Evolutionary conservation across 192 early-diverging fungal genomes (phyloP), one percentile per base, ranked within the genome.

Genomic region (Coemansia sp.): DNA sequence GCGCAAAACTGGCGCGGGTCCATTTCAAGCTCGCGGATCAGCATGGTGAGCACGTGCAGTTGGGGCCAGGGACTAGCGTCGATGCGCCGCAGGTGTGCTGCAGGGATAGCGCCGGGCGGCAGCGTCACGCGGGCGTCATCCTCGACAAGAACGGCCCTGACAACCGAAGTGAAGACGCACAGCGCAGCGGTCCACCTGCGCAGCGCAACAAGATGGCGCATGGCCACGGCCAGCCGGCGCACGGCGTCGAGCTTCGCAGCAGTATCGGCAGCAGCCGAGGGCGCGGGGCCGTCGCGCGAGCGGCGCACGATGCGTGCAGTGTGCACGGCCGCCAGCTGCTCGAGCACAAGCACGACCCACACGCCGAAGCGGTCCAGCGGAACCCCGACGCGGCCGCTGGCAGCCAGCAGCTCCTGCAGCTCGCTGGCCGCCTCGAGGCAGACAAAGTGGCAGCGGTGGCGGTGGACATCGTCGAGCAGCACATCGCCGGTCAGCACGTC

Each of bases 1-100:
- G 70, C 79, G 55, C 73, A 81, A 51, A 81, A 76, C 64, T 75
- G 58, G 1, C 67, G 44, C 2, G 74, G 57, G n/a, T 53, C 48
- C 67, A 81, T 76, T 2, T 53, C 39, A 63, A 81, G 49, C 17
- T 72, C 67, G 10, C 64, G 58, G 69, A 81, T 81, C 63, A 81
- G 59, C 69, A 81, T 54, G 0, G 74, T 75, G 42, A 81, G 64
- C 10, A 76, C 59, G 25, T 81, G 79, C 16, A 58, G 64, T 20
- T 16, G 16, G 0, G 73, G 73, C 79, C 73, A 81, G 7, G 70
- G 79, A 38, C 66, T 72, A 40, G 12, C 50, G 0, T 53, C 57
- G 38, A 59, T 38, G 39, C 57, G 57, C 0, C 10, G 7, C 12
- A 41, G 38, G 57, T 7, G 7, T 1, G 9, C 12, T 16, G 10